Base-by-base conservation (phyloP, 495 filamentous ascomycete species). In the Penicillium goetzii region DNA sequence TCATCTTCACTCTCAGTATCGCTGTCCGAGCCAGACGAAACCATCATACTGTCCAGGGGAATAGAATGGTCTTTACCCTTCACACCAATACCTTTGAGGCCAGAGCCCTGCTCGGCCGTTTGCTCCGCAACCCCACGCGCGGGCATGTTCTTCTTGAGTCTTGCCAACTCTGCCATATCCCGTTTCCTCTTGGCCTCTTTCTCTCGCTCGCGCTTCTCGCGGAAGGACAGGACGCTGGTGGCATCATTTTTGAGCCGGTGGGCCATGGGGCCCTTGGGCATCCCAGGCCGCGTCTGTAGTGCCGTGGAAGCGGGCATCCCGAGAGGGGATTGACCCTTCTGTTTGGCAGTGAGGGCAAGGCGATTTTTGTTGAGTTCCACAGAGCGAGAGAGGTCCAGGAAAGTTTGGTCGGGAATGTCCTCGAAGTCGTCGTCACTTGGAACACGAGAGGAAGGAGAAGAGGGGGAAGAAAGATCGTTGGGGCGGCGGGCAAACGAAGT, bases 11-110 rank as follows among this genome's bases (percentile, higher is more conserved):
- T 88, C 65, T 93, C 90, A 8, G 89, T 89, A 36, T 90, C 89
- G n/a, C 88, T 89, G 55, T 91, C 90, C 26, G 86, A 85, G 14
- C 81, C 85, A 36, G 85, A 87, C 5, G 84, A 88, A 28, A 97
- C 90, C 92, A 97, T 96, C 76, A 97, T 92, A 64, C 91, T 91
- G 59, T 90, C 88, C 51, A 86, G 88, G 56, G 87, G 81, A 4
- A 83, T 75, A 12, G 83, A 81, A 74, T 90, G 90, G 56, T 95
- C 92, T 75, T 94, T 96, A 65, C 91, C 92, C 62, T 85, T 83
- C 25, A 92, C 81, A 25, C 92, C 92, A 65, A 95, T 85, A 50
- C 88, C 89, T 60, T 84, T 82, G 21, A 94, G 75, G 15, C 89
- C 92, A 52, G 91, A 94, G 2, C 92, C 92, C 73, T 91, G 90